Evolutionary conservation across 768 basidiomycete species (phyloP).

Genomic region (Tubosaeta sp.): DNA sequence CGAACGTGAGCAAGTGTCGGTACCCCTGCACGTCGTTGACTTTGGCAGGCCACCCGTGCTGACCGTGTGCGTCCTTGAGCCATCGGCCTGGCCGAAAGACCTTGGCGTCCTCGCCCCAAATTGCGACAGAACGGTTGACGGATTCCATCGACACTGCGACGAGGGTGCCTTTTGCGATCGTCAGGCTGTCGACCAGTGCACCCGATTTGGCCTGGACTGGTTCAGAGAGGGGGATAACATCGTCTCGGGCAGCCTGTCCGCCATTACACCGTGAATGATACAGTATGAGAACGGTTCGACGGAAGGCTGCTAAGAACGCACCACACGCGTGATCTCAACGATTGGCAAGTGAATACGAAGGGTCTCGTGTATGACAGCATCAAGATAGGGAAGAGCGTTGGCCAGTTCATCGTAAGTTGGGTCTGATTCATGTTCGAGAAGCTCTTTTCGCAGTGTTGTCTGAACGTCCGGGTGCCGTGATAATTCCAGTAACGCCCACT

Average conservation of each 20-base stretch:
- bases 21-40: conserved; percentile 45
- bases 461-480: conserved; percentile 43
- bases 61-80: conserved; percentile 32
- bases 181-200: conserved; percentile 33
- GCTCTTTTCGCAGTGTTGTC: conserved; percentile 45
- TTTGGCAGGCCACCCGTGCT: conserved; percentile 19
- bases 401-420: conserved; percentile 52
- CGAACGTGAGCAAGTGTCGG: conserved; percentile 50
- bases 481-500: conserved; percentile 54
- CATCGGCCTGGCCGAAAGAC: conserved; percentile 62
- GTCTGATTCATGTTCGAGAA: conserved; percentile 40
- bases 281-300: no score
- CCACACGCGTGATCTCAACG: conserved; percentile 13
- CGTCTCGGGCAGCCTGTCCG: conserved; percentile 45
- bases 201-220: conserved; percentile 45
- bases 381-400: conserved; percentile 49
- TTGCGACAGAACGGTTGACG: conserved; percentile 43
- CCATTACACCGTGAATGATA: neutral
- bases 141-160: conserved; percentile 40
- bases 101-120: conserved; percentile 61
- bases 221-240: conserved; percentile 51
- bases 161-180: conserved; percentile 43
- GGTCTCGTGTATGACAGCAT: conserved; percentile 45
- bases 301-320: neutral
- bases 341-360: conserved; percentile 42